These are phyloP conservation scores for Cladophialophora exuberans DNA, from an alignment of 2,329 filamentous ascomycete genomes.

Conservation along the genomic window DNA sequence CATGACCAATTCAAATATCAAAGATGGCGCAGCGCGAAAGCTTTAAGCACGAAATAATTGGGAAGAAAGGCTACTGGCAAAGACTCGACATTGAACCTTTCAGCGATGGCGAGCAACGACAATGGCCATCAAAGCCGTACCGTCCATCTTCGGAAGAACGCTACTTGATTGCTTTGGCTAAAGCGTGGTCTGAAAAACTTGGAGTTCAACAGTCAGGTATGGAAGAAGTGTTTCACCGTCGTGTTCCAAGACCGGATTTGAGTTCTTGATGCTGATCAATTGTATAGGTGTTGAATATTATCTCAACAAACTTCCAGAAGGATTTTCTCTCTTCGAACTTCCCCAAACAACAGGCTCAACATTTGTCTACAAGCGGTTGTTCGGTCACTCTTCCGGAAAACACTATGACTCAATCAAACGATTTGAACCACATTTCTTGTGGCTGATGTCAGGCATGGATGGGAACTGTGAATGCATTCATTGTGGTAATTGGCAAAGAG, in stretches of 20 bases:
- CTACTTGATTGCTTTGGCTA: conserved; percentile 54
- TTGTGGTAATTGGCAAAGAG: conserved; percentile 40
- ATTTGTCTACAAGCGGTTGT: conserved; percentile 59
- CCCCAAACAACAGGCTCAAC: conserved; percentile 40
- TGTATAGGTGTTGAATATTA: conserved; percentile 50
- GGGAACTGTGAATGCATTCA: conserved; percentile 55
- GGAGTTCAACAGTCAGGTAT: conserved; percentile 31
- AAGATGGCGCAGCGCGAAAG: not conserved
- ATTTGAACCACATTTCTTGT: conserved; percentile 62
- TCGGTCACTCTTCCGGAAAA: conserved; percentile 57
- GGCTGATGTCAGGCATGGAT: conserved; percentile 54
- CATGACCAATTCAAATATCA: too few relatives aligned
- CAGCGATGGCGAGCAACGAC: conserved; percentile 43
- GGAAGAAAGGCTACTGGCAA: conserved; percentile 21
- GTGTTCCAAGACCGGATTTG: not conserved
- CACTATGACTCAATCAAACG: conserved; percentile 57
- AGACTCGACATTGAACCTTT: conserved; percentile 28
- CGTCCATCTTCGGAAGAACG: conserved; percentile 43
- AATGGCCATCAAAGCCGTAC: conserved; percentile 43
- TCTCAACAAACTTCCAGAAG: conserved; percentile 57
- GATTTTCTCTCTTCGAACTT: conserved; percentile 57
- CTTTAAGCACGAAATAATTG: conserved; percentile 17
- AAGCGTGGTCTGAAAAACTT: conserved; percentile 51
- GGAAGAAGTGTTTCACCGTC: not conserved
- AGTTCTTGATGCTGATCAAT: not conserved